Percentiles rank a stretch among this genome's conserved stretches.
These are phyloP conservation scores for Ophidiomyces ophidiicola DNA, from an alignment of 2,329 filamentous ascomycete species.

Conservation along the genomic window DNA sequence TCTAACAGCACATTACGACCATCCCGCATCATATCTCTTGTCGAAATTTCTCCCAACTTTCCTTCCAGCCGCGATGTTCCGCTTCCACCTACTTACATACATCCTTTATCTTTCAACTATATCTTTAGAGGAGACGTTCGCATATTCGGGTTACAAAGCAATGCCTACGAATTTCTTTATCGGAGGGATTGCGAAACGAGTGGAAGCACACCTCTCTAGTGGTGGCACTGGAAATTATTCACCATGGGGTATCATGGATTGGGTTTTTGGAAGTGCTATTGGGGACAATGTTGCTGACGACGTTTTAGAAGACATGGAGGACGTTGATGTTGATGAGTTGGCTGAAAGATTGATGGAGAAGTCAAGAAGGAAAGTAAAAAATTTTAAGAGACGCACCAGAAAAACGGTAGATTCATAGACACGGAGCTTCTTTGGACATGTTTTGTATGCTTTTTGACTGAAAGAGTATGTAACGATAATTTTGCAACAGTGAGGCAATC, in stretches of 20 bases:
- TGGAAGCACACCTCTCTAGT: conserved; percentile 43
- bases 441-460: no score
- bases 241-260: conserved; percentile 36
- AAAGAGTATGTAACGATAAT: no score
- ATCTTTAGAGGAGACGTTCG: conserved; percentile 49
- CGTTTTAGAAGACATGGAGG: conserved; percentile 31
- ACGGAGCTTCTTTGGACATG: no score
- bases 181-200: conserved; percentile 45
- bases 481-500: no score
- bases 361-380: conserved; percentile 19
- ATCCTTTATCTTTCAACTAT: conserved; percentile 42
- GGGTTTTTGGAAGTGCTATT: conserved; percentile 31
- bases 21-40: conserved; percentile 44
- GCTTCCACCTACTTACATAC: conserved; percentile 51
- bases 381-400: neutral
- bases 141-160: conserved; percentile 48
- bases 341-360: conserved; percentile 24
- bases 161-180: conserved; percentile 48
- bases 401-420: conserved; percentile 2
- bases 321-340: conserved; percentile 25
- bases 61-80: conserved; percentile 43
- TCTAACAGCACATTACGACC: conserved; percentile 49
- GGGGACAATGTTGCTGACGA: conserved; percentile 41
- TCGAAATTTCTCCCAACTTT: conserved; percentile 46
- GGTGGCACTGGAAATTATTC: conserved; percentile 37